Conservation (phyloP, 192 early-diverging fungal genomes). For the Coemansia asiatica region DNA sequence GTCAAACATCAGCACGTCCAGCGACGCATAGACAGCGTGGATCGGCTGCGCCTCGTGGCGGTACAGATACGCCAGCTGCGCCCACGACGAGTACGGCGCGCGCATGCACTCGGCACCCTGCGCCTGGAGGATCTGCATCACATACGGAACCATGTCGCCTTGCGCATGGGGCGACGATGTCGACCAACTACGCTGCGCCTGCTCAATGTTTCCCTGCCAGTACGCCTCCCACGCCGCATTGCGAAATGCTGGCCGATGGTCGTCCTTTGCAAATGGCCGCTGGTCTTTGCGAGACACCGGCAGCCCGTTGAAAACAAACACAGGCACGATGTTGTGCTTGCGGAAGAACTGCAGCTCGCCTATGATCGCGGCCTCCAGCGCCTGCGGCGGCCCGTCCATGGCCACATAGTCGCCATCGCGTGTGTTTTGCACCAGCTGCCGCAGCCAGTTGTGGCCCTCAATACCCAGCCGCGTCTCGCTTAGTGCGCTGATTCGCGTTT, state of each 20-base stretch:
- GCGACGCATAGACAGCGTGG: slow-evolving; percentile 69
- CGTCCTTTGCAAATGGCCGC: slow-evolving; percentile 64
- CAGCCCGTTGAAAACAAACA: slow-evolving; percentile 79
- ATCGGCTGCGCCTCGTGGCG: slow-evolving; percentile 67
- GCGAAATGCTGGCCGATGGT: slow-evolving; percentile 60
- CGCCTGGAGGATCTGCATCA: slow-evolving; percentile 68
- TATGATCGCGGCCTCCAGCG: slow-evolving; percentile 61
- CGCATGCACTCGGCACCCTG: slow-evolving; percentile 71
- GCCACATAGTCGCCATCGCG: slow-evolving; percentile 64
- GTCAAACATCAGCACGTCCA: slow-evolving; percentile 75
- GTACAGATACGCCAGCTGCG: slow-evolving; percentile 75
- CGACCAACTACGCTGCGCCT: slow-evolving; percentile 62
- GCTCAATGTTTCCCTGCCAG: slow-evolving; percentile 59
- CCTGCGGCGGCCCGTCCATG: slow-evolving; percentile 67
- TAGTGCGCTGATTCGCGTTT: slow-evolving; percentile 58
- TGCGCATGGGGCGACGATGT: slow-evolving; percentile 57
- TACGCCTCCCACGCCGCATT: slow-evolving; percentile 71
- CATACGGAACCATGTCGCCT: slow-evolving; percentile 64
- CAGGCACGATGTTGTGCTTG: slow-evolving; percentile 63
- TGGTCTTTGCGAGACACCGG: slow-evolving; percentile 67
- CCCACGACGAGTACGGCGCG: slow-evolving; percentile 78
- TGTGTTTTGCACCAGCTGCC: slow-evolving; percentile 58
- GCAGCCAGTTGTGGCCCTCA: slow-evolving; percentile 79
- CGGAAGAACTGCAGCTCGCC: slow-evolving; percentile 63
- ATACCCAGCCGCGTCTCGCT: slow-evolving; percentile 72